Base-by-base conservation (phyloP, 768 basidiomycete species). In the Leccinum truebloodii region DNA sequence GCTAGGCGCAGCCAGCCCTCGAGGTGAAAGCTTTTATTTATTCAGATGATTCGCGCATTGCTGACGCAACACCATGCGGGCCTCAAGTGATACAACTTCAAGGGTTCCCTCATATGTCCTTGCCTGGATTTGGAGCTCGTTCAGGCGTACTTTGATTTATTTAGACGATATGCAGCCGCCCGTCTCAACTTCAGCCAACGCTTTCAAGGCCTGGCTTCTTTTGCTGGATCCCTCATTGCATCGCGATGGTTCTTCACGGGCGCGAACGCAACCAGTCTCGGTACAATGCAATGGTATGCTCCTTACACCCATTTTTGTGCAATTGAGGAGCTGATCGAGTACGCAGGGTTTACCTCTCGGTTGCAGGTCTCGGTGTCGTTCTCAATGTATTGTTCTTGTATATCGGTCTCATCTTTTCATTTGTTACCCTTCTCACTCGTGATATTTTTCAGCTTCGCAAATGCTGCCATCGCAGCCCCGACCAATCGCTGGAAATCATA, bases 161-260 rank as follows among this genome's bases (percentile, higher is more conserved):
- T 28, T 28, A 28, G 26, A 28, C 84, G 85, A 65, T 86, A 86
- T 70, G 89, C 89, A 52, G 87, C 88, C 14, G 85, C 87, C 66
- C 81, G 90, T 30, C 79, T 92, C 55, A 90, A 90, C 71, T 88
- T 91, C 72, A 88, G 87, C 61, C 90, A 92, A 75, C 87, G 87
- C 4, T 90, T 88, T 77, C 88, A 90, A 67, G 90, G 89, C 24
- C 77, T 92, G 48, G 89, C 89, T 0, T 84, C 85, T 4, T 90
- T 91, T 69, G 78, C 83, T 8, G 86, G 90, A 3, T 89, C 90
- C 22, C 80, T 90, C 64, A 91, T 91, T 65, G 89, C 88, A 24
- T 84, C 87, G 4, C 79, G 84, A 56, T 90, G 84, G 80, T 92
- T 91, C 77, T 89, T 91, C 79, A 77, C 75, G 2, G 89, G 84